Base-by-base conservation (phyloP, 768 basidiomycete genomes). In the Russula lepida region DNA sequence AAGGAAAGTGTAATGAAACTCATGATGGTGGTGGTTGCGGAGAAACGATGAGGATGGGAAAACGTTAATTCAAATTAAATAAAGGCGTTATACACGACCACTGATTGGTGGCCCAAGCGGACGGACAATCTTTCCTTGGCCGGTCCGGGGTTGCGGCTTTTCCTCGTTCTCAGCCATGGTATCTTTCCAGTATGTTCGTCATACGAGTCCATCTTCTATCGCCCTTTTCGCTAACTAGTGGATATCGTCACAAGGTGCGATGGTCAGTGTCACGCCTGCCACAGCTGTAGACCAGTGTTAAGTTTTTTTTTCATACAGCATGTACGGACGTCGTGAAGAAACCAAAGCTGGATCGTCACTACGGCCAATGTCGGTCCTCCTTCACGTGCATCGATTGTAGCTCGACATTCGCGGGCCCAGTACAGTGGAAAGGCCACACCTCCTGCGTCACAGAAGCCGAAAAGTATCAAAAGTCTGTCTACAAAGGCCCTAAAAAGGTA, bases 291-390 rank as follows among this genome's bases (percentile, higher is more conserved):
- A 21, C 44, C n/a, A 58, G 46, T 30, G 50, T 4, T 56, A 17
- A 53, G 19, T 47, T 50, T 15, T 30, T 12, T n/a, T 53, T 33
- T 48, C 35, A 49, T 56, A 41, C 61, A 90, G 91, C 71, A 37
- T 97, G 94, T 71, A 76, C 80, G 54, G 94, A 97, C 66, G 86
- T 92, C 11, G 85, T 95, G 30, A 97, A 92, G 73, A 97, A 97
- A 69, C 94, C 94, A 13, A 93, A 94, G 72, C 80, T 97, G 1
- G 92, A 95, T 72, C 82, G 86, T 69, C 93, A 95, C 68, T 68
- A 78, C 52, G 70, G 68, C 30, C 75, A 79, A 48, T 92, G 89
- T 68, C 75, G 84, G 58, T 67, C 81, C 2, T 81, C 85, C 7
- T 88, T 90, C 67, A 88, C 88, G 68, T 91, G 89, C 70, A 83